Percentiles rank a stretch among this genome's conserved stretches.
phyloP scores from a whole-genome alignment of 805 yeast genomes.

The Zygoascus bituminiphila region DNA sequence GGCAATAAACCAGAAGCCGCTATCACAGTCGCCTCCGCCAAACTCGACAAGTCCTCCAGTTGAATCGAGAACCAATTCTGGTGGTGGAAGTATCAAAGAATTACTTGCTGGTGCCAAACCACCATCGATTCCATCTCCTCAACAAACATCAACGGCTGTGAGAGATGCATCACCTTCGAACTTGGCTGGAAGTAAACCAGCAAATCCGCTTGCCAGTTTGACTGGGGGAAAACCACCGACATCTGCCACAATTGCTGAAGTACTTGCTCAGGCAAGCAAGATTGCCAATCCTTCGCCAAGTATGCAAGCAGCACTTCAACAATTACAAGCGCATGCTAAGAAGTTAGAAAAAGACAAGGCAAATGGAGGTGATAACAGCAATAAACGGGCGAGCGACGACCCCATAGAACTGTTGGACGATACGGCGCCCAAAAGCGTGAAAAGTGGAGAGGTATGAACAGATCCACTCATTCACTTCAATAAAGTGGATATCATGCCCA shows the following conservation, averaged over 20 bases:
- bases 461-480: too few relatives aligned
- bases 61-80: neutral
- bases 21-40: neutral
- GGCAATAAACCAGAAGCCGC: neutral
- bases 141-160: slow-evolving; percentile 2
- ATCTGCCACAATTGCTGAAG: slow-evolving; percentile 27
- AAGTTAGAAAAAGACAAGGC: slow-evolving; percentile 11
- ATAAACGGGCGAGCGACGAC: slow-evolving; percentile 9
- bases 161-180: slow-evolving; percentile 2
- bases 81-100: neutral
- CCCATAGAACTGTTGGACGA: slow-evolving; percentile 6
- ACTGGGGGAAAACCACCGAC: slow-evolving; percentile 18
- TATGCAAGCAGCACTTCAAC: slow-evolving; percentile 28
- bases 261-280: slow-evolving; percentile 30
- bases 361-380: neutral
- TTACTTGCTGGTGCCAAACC: neutral
- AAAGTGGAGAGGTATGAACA: neutral
- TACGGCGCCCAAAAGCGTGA: slow-evolving; percentile 6
- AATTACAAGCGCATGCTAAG: slow-evolving; percentile 26
- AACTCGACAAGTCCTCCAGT: neutral
- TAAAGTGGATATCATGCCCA: too few relatives aligned
- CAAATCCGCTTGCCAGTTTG: slow-evolving; percentile 1
- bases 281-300: slow-evolving; percentile 30
- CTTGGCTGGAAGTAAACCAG: neutral
- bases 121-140: slow-evolving; percentile 1